Evolutionary conservation across 2,329 filamentous ascomycete species (phyloP).

Genomic region (Penicillium sp.): DNA sequence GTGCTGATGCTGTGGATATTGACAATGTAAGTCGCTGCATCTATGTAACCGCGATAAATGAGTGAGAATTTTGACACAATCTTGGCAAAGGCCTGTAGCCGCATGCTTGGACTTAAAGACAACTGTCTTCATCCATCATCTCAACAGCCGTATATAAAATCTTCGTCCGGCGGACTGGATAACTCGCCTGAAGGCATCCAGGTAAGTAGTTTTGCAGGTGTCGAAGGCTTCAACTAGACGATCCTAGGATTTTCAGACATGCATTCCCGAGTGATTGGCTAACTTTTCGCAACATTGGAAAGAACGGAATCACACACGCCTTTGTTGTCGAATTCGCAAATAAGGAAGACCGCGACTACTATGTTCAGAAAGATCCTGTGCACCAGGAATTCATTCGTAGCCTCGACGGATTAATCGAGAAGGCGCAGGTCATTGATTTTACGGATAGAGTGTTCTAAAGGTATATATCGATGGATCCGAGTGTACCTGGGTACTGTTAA

Average conservation of each 20-base stretch:
- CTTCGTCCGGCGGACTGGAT: conserved; percentile 57
- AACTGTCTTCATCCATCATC: conserved; percentile 59
- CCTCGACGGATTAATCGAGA: conserved; percentile 27
- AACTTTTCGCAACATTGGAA: neutral
- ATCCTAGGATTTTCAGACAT: neutral
- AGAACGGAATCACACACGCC: conserved; percentile 64
- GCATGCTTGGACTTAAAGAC: conserved; percentile 55
- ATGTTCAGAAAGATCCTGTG: conserved; percentile 60
- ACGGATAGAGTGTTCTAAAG: conserved; percentile 22
- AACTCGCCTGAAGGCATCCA: conserved; percentile 60
- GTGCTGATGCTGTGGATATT: conserved; percentile 46
- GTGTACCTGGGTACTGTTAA: too few species aligned
- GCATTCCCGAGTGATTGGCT: neutral
- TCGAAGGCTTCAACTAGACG: too few species aligned
- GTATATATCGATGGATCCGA: neutral
- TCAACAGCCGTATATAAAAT: conserved; percentile 58
- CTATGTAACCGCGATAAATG: neutral
- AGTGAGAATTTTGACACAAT: neutral
- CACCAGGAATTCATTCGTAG: conserved; percentile 59
- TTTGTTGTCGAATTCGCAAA: conserved; percentile 66
- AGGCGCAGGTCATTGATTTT: conserved; percentile 36
- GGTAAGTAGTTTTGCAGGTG: conserved; percentile 39
- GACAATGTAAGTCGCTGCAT: conserved; percentile 49
- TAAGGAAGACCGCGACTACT: conserved; percentile 64
- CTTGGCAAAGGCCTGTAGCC: conserved; percentile 47